Conservation (phyloP, 257 asterid genomes). For the Lantana camara region DNA sequence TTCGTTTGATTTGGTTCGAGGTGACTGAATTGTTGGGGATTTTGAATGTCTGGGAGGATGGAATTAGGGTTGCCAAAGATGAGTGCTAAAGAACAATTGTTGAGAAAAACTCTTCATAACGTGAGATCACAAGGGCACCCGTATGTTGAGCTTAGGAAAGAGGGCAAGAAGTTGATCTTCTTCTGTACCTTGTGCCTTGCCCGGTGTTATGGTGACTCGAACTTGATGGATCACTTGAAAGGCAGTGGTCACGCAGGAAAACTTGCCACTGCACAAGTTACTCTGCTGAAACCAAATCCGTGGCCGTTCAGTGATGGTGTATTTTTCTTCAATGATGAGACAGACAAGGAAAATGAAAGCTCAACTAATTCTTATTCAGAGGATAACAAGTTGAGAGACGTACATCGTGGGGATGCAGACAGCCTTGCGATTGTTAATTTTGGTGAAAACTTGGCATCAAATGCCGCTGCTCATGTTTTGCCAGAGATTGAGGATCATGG, state of each 20-base stretch:
- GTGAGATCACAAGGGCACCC: constrained; percentile 83
- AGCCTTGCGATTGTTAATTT: constrained; percentile 63
- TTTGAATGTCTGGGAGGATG: constrained; percentile 51
- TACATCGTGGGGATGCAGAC: constrained; percentile 33
- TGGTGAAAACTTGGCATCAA: constrained; percentile 27
- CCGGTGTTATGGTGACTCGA: constrained; percentile 73
- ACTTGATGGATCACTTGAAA: constrained; percentile 67
- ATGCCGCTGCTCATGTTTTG: constrained; percentile 23
- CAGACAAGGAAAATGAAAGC: constrained; percentile 36
- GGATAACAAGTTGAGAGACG: constrained; percentile 31
- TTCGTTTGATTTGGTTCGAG: constrained; percentile 24
- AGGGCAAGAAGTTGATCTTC: constrained; percentile 77
- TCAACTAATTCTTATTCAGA: constrained; percentile 30
- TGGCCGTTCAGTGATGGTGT: constrained; percentile 95
- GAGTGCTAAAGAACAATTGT: constrained; percentile 59
- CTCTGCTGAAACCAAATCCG: constrained; percentile 82
- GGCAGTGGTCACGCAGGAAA: constrained; percentile 77
- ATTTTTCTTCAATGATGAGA: constrained; percentile 62
- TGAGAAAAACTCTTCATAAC: constrained; percentile 61
- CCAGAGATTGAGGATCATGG: no score
- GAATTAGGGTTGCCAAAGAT: constrained; percentile 54
- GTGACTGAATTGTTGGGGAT: constrained; percentile 6
- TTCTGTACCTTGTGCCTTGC: constrained; percentile 86
- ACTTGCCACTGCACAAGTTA: constrained; percentile 68
- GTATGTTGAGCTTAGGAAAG: constrained; percentile 86